Evolutionary conservation across 2,329 filamentous ascomycete species (phyloP).

Genomic region (Diaporthe amygdali): DNA sequence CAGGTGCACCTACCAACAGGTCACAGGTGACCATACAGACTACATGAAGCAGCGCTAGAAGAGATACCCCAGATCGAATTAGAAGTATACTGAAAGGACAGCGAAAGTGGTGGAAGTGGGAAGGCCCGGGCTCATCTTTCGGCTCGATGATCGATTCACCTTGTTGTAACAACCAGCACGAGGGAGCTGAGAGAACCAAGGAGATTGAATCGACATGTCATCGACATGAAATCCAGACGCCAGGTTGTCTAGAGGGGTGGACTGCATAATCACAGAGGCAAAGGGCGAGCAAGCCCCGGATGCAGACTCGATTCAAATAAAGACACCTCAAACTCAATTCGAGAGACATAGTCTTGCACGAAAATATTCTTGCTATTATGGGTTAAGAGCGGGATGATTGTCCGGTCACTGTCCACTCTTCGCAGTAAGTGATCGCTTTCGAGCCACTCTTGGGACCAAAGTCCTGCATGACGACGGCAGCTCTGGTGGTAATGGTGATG

Average conservation of each 20-base stretch:
- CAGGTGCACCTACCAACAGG: not conserved
- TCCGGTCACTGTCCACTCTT: too few relatives aligned
- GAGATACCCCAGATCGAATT: constrained; percentile 5
- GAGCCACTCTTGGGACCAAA: too few relatives aligned
- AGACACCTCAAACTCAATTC: not conserved
- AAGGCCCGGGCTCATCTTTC: not conserved
- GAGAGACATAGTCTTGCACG: not conserved
- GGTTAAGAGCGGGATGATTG: not conserved
- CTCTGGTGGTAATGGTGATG: too few relatives aligned
- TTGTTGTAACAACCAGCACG: too few relatives aligned
- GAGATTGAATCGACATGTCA: too few relatives aligned
- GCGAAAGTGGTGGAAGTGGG: not conserved
- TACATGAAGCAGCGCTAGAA: not conserved
- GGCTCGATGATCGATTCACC: not conserved
- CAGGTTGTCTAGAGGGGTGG: not conserved
- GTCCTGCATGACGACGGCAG: too few relatives aligned
- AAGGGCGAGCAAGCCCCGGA: not conserved
- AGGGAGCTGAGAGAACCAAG: too few relatives aligned
- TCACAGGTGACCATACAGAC: not conserved
- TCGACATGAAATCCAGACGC: not conserved
- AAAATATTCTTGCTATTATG: not conserved
- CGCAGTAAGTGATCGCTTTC: too few relatives aligned
- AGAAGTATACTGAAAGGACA: not conserved
- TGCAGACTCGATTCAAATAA: not conserved
- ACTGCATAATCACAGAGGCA: not conserved